A percentile compares a stretch with the other conserved stretches of the same genome.
Evolutionary conservation across 2,329 filamentous ascomycete species (phyloP).

Genomic region (Aureobasidium sp.): DNA sequence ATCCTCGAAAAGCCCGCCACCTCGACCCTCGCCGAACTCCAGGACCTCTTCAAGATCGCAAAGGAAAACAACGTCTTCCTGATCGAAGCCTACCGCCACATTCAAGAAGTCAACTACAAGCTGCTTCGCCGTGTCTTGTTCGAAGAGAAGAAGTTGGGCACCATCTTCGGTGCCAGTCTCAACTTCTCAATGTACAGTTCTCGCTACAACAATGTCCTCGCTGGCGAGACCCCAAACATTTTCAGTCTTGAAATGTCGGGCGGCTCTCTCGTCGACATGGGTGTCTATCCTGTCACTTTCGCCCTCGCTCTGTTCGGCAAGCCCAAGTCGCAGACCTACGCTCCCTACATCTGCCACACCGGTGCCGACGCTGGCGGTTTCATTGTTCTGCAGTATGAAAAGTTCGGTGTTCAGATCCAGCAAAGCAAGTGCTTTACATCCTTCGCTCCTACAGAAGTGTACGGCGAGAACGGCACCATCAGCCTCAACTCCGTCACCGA

Average conservation of each 20-base stretch:
- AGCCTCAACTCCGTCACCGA: constrained; percentile 39
- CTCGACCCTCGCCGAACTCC: constrained; percentile 35
- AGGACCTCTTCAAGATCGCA: constrained; percentile 37
- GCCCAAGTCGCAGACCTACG: constrained; percentile 36
- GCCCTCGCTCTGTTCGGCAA: constrained; percentile 42
- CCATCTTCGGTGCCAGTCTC: constrained; percentile 39
- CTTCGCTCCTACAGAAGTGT: constrained; percentile 40
- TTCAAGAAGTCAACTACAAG: constrained; percentile 45
- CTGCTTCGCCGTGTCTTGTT: constrained; percentile 31
- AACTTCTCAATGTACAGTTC: constrained; percentile 39
- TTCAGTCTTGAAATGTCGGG: constrained; percentile 42
- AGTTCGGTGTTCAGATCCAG: constrained; percentile 38
- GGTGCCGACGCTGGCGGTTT: constrained; percentile 42
- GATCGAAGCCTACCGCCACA: constrained; percentile 44
- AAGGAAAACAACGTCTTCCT: constrained; percentile 36
- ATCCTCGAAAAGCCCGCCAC: constrained; percentile 46
- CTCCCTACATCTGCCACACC: constrained; percentile 36
- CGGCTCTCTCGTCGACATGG: constrained; percentile 42
- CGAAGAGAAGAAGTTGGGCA: constrained; percentile 34
- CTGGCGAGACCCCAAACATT: constrained; percentile 41
- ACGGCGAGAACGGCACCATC: constrained; percentile 42
- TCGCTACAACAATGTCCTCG: constrained; percentile 41
- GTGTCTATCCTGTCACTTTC: constrained; percentile 42
- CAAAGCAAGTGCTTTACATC: constrained; percentile 39
- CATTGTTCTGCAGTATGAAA: constrained; percentile 37